A percentile compares a stretch with the other conserved stretches of the same genome.
Conservation (phyloP, 148 eudicot species). For the Spergularia marina region DNA sequence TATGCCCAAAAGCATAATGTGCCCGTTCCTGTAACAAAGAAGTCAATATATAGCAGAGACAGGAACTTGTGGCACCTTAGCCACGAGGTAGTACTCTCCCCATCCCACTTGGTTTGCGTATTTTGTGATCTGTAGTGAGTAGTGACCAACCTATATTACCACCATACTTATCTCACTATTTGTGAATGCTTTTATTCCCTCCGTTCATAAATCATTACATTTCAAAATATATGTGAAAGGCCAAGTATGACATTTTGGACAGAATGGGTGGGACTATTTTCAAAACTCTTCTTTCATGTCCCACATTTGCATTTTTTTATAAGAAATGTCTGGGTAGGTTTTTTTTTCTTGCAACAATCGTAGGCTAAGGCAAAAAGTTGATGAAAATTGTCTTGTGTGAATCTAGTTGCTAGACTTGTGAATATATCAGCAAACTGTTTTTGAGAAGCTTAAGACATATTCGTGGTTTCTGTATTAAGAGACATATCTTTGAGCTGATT, state of each 20-base stretch:
- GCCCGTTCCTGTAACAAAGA: slow-evolving; percentile 90
- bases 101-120: neutral
- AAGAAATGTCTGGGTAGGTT: neutral
- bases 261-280: neutral
- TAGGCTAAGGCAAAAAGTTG: neutral
- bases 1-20: slow-evolving; percentile 87
- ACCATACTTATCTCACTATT: neutral
- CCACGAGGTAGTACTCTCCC: slow-evolving; percentile 62
- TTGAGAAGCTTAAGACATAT: no score
- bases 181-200: neutral
- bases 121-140: neutral
- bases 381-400: neutral
- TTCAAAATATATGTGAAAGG: no score
- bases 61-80: slow-evolving; percentile 94
- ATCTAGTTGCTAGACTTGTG: neutral
- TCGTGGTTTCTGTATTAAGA: no score
- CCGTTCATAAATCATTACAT: no score
- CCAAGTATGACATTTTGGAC: neutral
- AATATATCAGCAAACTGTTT: no score
- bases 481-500: no score
- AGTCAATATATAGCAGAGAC: slow-evolving; percentile 93
- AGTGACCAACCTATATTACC: neutral
- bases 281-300: neutral
- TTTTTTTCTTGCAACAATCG: neutral
- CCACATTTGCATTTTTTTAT: neutral